These are phyloP conservation scores for Cercophora scortea DNA, from an alignment of 495 filamentous ascomycete species.

Conservation along the genomic window DNA sequence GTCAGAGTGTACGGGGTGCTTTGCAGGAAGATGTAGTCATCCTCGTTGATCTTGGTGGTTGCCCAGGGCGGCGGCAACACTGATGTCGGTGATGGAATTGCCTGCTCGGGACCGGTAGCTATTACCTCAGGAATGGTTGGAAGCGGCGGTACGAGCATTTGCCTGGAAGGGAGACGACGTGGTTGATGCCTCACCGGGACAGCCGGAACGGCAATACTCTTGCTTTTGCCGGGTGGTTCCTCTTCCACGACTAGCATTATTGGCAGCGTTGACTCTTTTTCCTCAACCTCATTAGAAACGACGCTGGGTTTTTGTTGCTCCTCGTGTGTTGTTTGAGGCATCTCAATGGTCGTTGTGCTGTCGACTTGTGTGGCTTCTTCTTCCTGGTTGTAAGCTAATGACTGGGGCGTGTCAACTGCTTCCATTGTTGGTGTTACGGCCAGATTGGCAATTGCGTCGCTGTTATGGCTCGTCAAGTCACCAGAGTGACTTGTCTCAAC, in stretches of 20 bases:
- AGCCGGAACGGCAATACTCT: conserved; percentile 8
- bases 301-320: too few relatives aligned
- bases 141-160: conserved; percentile 15
- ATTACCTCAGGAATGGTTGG: conserved; percentile 39
- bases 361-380: background rate
- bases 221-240: background rate
- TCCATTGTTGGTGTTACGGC: conserved; percentile 8
- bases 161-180: conserved; percentile 14
- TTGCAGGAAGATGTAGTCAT: conserved; percentile 32
- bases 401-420: conserved; percentile 4
- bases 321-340: background rate
- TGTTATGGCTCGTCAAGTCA: conserved; percentile 19
- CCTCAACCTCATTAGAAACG: background rate
- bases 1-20: conserved; percentile 35
- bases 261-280: background rate
- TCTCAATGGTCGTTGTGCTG: too few relatives aligned
- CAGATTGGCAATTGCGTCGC: background rate
- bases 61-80: conserved; percentile 6
- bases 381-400: conserved; percentile 4
- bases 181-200: conserved; percentile 9
- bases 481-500: conserved; percentile 31
- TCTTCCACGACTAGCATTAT: conserved; percentile 9
- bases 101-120: conserved; percentile 10
- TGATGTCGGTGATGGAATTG: conserved; percentile 9
- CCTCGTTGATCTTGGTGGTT: conserved; percentile 10